A percentile compares a stretch with the other conserved stretches of the same genome.
These are phyloP conservation scores for Apophysomyces elegans DNA, from an alignment of 371 early-diverging fungal species.

Conservation along the genomic window DNA sequence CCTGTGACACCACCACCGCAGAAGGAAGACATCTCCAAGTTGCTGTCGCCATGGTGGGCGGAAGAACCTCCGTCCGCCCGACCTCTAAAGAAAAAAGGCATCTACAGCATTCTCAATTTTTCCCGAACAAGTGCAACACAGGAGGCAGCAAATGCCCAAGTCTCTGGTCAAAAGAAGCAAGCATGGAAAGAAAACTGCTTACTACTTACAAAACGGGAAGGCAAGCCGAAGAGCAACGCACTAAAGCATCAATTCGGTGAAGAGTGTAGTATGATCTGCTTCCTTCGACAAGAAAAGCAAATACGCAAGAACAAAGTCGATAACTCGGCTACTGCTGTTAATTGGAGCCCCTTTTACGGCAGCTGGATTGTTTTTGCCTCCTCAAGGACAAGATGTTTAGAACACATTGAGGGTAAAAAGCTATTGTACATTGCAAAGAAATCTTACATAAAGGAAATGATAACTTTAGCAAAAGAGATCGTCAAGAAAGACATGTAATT, in stretches of 20 bases:
- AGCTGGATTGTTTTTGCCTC: conserved; percentile 6
- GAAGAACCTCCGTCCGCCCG: conserved; percentile 7
- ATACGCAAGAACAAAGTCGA: neutral
- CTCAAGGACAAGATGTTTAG: conserved; percentile 5
- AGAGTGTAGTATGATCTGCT: conserved; percentile 10
- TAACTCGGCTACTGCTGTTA: neutral
- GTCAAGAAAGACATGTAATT: conserved; percentile 24
- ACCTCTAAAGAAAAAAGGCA: conserved; percentile 10
- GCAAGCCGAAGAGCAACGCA: neutral
- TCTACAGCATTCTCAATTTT: neutral
- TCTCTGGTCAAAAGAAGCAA: neutral
- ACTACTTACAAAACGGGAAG: neutral
- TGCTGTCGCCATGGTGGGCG: conserved; percentile 4
- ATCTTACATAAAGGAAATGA: conserved; percentile 2
- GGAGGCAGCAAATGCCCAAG: neutral
- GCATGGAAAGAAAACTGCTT: conserved; percentile 1
- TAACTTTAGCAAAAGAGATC: conserved; percentile 20
- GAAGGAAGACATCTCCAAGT: neutral
- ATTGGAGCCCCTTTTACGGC: conserved; percentile 3
- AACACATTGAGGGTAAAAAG: conserved; percentile 6
- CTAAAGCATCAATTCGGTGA: conserved; percentile 1
- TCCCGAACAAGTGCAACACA: neutral
- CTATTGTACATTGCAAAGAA: neutral
- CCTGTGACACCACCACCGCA: neutral
- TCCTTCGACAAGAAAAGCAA: neutral